Evolutionary conservation across 768 basidiomycete species (phyloP), one percentile per base, ranked within the genome.

Genomic region (Favolaschia claudopus): DNA sequence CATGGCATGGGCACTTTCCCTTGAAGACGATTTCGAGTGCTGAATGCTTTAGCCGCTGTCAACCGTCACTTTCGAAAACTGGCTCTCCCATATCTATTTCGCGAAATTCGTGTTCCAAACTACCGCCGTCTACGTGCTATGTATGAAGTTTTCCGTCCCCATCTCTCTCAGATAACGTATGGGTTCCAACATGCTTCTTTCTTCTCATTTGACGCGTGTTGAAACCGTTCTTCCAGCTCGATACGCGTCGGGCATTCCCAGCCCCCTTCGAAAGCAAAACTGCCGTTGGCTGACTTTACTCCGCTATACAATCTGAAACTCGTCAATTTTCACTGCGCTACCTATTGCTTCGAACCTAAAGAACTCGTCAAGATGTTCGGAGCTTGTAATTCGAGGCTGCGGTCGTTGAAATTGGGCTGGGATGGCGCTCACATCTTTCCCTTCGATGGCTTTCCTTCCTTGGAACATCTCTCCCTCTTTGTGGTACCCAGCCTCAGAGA

Each of bases 401-500:
- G 17, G 17, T 54, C 52, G 2, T 43, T 54, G 10, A 43, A 25
- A 34, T 28, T 54, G 52, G 25, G 52, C 3, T 54, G 52, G 42
- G 12, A 27, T 14, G n/a, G 12, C 9, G 2, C 1, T 34, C 17
- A 32, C 33, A 5, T 27, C 25, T 43, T 44, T 54, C 52, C 52
- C 5, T 54, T 54, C 42, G 17, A 54, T 7, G 4, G 5, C 8
- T 54, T 54, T 15, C 52, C 52, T 7, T 25, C 33, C 5, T 25
- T 54, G 25, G 22, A 54, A 28, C 20, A 22, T 19, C 52, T 54
- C 28, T 43, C 37, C 25, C 14, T 54, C 1, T 17, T 34, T 19
- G 20, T 44, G 19, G 24, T 9, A 4, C 17, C 22, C 7, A 17
- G 34, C 2, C 37, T 36, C 25, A n/a, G n/a, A n/a, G n/a, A n/a